phyloP scores from a whole-genome alignment of 1,284 basidiomycete genomes.

The Hemileia vastatrix region DNA sequence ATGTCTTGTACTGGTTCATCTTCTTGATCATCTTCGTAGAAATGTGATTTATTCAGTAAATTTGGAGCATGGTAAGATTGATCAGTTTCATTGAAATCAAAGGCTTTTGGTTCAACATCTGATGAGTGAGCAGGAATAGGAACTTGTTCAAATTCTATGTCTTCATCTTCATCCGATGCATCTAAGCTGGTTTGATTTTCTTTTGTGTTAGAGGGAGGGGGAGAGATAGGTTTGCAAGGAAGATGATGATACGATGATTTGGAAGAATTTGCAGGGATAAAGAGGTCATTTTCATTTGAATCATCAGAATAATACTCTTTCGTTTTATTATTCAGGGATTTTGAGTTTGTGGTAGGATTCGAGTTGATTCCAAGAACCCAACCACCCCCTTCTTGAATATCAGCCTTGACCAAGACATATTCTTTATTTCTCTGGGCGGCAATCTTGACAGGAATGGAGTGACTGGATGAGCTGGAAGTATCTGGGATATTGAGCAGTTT shows the following conservation, averaged over 20 bases:
- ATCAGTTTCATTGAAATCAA: too few relatives aligned
- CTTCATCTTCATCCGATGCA: conserved; percentile 31
- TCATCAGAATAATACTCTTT: too few relatives aligned
- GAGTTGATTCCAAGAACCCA: conserved; percentile 90
- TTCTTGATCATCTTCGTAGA: conserved; percentile 10
- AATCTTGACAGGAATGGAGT: conserved; percentile 81
- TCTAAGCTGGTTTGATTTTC: conserved; percentile 18
- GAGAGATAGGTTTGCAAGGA: too few relatives aligned
- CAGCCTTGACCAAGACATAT: conserved; percentile 83
- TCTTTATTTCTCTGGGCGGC: conserved; percentile 88
- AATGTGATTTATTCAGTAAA: too few relatives aligned
- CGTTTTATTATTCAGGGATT: too few relatives aligned
- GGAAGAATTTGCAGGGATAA: too few relatives aligned
- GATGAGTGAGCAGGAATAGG: not conserved
- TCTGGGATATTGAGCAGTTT: conserved; percentile 90
- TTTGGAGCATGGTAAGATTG: too few relatives aligned
- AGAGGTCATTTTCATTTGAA: too few relatives aligned
- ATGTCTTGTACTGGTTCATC: not conserved
- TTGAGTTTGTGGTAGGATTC: too few relatives aligned
- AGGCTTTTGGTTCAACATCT: not conserved
- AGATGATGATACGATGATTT: too few relatives aligned
- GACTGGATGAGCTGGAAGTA: conserved; percentile 72
- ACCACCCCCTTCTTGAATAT: conserved; percentile 67
- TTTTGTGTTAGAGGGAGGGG: too few relatives aligned
- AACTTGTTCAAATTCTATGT: conserved; percentile 41